Evolutionary conservation across 768 basidiomycete species (phyloP).

Genomic region (Mycena capillaripes): DNA sequence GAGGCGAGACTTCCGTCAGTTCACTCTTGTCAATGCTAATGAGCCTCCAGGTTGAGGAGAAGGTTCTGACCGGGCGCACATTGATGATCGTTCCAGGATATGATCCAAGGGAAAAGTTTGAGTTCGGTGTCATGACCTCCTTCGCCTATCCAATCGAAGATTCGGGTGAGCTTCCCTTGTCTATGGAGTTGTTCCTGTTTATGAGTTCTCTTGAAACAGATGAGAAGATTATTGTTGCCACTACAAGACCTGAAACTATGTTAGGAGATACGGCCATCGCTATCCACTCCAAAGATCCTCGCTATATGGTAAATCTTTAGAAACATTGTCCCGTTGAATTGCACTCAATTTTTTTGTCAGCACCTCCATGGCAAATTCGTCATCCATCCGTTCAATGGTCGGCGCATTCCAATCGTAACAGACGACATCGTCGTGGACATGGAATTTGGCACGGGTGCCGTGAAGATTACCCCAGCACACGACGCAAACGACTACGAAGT

Average conservation of each 20-base stretch:
- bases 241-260: background rate
- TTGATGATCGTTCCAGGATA: background rate
- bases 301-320: background rate
- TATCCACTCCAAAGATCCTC: background rate
- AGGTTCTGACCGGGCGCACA: background rate
- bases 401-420: background rate
- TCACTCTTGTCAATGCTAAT: background rate
- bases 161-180: background rate
- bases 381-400: background rate
- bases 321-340: background rate
- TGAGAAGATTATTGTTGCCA: background rate
- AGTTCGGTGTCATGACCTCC: background rate
- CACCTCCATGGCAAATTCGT: background rate
- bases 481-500: background rate
- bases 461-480: background rate
- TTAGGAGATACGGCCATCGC: background rate
- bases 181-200: background rate
- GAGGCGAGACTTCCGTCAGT: constrained; percentile 66
- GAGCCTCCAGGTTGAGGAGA: background rate
- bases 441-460: background rate
- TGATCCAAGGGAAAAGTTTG: background rate
- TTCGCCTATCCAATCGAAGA: background rate
- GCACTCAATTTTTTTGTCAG: background rate
- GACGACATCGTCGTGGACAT: background rate
- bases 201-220: background rate